phyloP scores from a whole-genome alignment of 805 yeast species.

The Cyberlindnera veronae region DNA sequence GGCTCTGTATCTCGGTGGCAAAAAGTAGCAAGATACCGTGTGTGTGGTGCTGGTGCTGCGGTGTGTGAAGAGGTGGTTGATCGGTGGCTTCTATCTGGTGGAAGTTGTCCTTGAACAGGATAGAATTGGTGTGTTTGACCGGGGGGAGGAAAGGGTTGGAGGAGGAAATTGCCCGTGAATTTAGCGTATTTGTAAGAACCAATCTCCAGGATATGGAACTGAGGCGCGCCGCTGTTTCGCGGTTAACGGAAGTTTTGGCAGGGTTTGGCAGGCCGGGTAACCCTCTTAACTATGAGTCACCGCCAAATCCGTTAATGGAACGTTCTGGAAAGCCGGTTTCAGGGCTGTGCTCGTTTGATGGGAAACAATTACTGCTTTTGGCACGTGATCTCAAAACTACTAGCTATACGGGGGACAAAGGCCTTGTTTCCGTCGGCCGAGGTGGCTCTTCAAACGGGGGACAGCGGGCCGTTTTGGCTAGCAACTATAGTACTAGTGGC shows the following conservation, averaged over 20 bases:
- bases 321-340: slow-evolving; percentile 9
- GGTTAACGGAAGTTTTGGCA: too few relatives aligned
- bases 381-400: too few relatives aligned
- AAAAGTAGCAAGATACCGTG: slow-evolving; percentile 2
- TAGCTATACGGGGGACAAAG: too few relatives aligned
- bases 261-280: slow-evolving; percentile 18
- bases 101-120: neutral
- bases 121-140: neutral
- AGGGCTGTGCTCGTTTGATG: slow-evolving; percentile 9
- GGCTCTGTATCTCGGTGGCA: slow-evolving; percentile 7
- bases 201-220: too few relatives aligned
- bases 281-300: neutral
- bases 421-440: too few relatives aligned
- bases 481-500: too few relatives aligned
- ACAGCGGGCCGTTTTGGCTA: too few relatives aligned
- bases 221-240: too few relatives aligned
- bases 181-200: slow-evolving; percentile 1
- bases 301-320: slow-evolving; percentile 9
- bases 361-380: neutral
- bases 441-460: too few relatives aligned
- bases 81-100: neutral
- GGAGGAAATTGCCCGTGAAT: neutral
- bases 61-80: neutral
- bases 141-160: neutral
- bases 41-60: neutral